Percentiles rank a stretch among this genome's conserved stretches.
phyloP scores from a whole-genome alignment of 768 basidiomycete genomes.

The Lentinula lateritia region DNA sequence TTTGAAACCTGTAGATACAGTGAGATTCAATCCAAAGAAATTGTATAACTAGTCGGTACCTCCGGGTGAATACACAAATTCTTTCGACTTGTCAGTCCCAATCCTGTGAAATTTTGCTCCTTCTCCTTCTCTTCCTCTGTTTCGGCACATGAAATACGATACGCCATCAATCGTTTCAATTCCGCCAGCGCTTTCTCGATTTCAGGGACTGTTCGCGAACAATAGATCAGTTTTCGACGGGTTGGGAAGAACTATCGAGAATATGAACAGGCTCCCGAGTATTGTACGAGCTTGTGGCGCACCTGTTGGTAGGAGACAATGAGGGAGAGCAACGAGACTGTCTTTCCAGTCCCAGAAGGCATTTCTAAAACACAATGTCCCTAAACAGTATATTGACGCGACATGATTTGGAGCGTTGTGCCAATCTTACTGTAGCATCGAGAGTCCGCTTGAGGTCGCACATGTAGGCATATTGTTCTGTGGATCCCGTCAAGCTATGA shows the following conservation, averaged over 20 bases:
- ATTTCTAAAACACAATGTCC: constrained; percentile 99
- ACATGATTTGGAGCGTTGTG: background rate
- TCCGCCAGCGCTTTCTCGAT: constrained; percentile 98
- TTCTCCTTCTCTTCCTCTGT: constrained; percentile 70
- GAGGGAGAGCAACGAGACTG: constrained; percentile 88
- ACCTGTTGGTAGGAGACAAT: constrained; percentile 99
- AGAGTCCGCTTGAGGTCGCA: constrained; percentile 95
- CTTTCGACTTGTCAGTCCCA: constrained; percentile 93
- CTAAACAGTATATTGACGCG: constrained; percentile 32
- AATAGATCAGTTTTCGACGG: constrained; percentile 93
- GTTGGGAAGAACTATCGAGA: constrained; percentile 78
- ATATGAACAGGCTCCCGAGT: background rate
- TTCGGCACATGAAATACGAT: constrained; percentile 70
- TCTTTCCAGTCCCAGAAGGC: constrained; percentile 99
- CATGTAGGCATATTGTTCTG: constrained; percentile 99
- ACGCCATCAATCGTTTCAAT: constrained; percentile 88
- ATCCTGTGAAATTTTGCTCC: constrained; percentile 77
- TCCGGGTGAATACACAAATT: constrained; percentile 95
- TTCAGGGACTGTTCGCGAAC: constrained; percentile 98
- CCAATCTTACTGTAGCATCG: constrained; percentile 71
- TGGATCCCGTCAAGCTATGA: constrained; percentile 6
- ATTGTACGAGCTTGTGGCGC: background rate
- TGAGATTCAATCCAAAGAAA: background rate
- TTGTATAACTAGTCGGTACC: constrained; percentile 33
- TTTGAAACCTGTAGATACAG: constrained; percentile 68